Percentiles rank a stretch among this genome's conserved stretches.
Evolutionary conservation across 768 basidiomycete genomes (phyloP).

Genomic region (Boletus sp.): DNA sequence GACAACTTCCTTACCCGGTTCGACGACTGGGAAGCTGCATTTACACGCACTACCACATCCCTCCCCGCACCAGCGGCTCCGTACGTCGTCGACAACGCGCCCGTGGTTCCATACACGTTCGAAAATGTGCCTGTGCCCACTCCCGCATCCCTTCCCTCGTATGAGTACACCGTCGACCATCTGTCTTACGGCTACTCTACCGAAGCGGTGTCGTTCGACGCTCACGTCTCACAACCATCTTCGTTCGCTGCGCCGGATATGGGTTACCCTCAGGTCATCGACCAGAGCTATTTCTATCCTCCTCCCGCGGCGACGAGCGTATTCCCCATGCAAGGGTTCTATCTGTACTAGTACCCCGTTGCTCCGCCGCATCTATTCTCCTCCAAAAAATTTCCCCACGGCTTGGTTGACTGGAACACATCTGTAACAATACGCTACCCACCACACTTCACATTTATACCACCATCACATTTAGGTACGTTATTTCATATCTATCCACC

Average conservation of each 20-base stretch:
- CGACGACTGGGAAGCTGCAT: neutral
- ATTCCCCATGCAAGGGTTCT: neutral
- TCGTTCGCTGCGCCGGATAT: neutral
- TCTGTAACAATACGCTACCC: neutral
- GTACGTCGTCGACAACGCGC: neutral
- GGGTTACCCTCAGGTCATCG: neutral
- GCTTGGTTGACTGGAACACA: neutral
- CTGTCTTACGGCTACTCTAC: neutral
- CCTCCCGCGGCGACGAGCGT: neutral
- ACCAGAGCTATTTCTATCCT: neutral
- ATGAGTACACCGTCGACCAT: neutral
- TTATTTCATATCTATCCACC: conserved; percentile 1
- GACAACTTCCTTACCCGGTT: neutral
- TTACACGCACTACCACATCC: neutral
- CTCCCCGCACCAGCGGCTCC: neutral
- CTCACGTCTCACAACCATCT: neutral
- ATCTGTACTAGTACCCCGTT: neutral
- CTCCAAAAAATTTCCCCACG: neutral
- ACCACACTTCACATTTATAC: neutral
- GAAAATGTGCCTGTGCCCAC: neutral
- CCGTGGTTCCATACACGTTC: neutral
- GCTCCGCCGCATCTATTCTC: neutral
- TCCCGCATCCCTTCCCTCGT: too few relatives aligned
- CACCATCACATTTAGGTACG: neutral
- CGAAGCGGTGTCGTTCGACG: neutral